Evolutionary conservation across 805 yeast genomes (phyloP).

Genomic region (Jamesozyma lodderae): DNA sequence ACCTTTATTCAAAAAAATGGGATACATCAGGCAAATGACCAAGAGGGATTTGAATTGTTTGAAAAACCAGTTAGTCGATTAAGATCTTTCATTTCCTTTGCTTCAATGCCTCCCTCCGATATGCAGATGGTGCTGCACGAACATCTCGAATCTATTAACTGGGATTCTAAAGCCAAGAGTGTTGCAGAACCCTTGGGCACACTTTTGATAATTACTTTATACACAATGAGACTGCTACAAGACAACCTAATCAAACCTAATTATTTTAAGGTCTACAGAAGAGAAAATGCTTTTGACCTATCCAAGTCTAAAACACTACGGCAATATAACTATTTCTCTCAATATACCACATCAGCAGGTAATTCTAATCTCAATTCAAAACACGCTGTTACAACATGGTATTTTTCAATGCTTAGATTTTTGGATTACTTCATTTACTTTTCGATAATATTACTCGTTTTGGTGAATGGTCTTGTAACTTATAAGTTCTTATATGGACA

Average conservation of each 20-base stretch:
- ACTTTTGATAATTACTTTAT: slow-evolving; percentile 14
- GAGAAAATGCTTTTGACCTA: slow-evolving; percentile 23
- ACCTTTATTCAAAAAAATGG: too few species aligned
- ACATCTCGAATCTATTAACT: slow-evolving; percentile 20
- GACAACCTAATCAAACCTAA: slow-evolving; percentile 25
- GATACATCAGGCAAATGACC: too few species aligned
- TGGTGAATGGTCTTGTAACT: background rate
- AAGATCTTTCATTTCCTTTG: slow-evolving; percentile 3
- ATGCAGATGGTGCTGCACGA: slow-evolving; percentile 18
- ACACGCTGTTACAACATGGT: background rate
- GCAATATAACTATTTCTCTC: slow-evolving; percentile 13
- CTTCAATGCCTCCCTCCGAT: slow-evolving; percentile 14
- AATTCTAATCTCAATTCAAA: background rate
- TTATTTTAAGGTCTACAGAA: slow-evolving; percentile 11
- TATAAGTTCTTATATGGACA: slow-evolving; percentile 15
- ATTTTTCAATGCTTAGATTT: background rate
- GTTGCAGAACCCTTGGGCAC: slow-evolving; percentile 24
- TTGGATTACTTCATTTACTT: background rate
- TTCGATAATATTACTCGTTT: background rate
- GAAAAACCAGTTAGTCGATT: slow-evolving; percentile 7
- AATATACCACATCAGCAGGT: slow-evolving; percentile 5
- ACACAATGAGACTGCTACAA: slow-evolving; percentile 20
- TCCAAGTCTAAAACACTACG: slow-evolving; percentile 20
- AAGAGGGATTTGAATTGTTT: too few species aligned
- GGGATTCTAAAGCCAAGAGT: slow-evolving; percentile 22